Conservation (phyloP, 2,329 filamentous ascomycete species). For the Coleophoma eucalyptorum region DNA sequence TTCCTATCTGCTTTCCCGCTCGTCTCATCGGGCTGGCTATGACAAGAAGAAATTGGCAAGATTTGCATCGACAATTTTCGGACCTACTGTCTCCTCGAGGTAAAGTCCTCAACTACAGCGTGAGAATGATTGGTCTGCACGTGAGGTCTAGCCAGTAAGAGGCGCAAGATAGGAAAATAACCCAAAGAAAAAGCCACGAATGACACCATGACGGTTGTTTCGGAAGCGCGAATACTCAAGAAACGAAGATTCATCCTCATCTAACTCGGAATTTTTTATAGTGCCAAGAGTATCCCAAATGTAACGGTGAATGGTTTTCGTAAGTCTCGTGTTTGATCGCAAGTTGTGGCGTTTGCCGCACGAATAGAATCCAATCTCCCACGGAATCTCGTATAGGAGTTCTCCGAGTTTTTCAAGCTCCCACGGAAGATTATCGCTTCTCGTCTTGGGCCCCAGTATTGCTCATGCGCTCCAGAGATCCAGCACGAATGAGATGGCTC, state of each 20-base stretch:
- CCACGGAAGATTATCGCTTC: no score
- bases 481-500: no score
- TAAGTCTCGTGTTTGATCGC: no score
- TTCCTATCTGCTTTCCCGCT: neutral
- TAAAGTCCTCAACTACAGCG: constrained; percentile 10
- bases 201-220: neutral
- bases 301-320: neutral
- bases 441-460: no score
- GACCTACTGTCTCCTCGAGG: constrained; percentile 5
- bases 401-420: no score
- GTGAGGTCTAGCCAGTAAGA: constrained; percentile 4
- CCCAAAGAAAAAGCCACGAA: neutral
- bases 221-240: neutral
- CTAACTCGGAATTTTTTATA: neutral
- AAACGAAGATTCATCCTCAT: neutral
- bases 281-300: neutral
- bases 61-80: constrained; percentile 3
- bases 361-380: no score
- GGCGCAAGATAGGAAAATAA: neutral
- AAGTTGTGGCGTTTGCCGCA: no score
- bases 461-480: no score
- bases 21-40: neutral
- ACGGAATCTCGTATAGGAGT: no score
- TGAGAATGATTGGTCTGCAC: constrained; percentile 9
- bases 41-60: neutral